Conservation (phyloP, 345 rosid species). For the Dipteronia dyeriana region DNA sequence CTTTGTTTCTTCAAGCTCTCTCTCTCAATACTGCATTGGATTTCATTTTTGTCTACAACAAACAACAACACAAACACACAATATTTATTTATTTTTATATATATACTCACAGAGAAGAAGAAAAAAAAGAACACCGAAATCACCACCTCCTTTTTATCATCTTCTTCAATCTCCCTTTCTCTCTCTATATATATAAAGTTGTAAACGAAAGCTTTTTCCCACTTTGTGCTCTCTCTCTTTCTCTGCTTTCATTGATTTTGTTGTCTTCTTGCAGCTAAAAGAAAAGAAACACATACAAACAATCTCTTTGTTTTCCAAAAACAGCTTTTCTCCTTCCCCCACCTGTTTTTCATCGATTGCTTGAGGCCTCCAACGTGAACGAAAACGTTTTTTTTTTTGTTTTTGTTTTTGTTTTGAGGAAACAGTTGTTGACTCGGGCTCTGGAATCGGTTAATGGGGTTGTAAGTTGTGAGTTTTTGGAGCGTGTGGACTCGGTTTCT, state of each 20-base stretch:
- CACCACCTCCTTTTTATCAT: not conserved
- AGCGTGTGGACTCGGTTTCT: constrained; percentile 26
- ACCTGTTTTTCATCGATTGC: not conserved
- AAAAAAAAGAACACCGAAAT: not conserved
- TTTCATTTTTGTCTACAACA: constrained; percentile 14
- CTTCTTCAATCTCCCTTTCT: constrained; percentile 3
- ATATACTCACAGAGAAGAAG: not conserved
- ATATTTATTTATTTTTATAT: not conserved
- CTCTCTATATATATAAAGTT: constrained; percentile 20
- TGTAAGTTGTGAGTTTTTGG: constrained; percentile 19
- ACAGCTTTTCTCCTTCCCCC: not conserved
- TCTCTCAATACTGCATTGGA: not conserved
- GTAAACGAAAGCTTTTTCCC: constrained; percentile 30
- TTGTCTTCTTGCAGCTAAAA: not conserved
- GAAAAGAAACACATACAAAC: not conserved
- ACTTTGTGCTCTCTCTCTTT: constrained; percentile 24
- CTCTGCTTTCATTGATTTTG: not conserved
- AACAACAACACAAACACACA: not conserved
- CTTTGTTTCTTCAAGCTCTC: not conserved
- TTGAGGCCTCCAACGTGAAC: constrained; percentile 9
- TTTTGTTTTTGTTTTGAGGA: not conserved
- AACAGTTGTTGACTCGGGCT: not conserved
- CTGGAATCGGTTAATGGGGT: constrained; percentile 20
- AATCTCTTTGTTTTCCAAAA: not conserved
- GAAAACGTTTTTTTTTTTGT: not conserved